Conservation (phyloP, 352 stramenopile genomes). For the Phytophthora sp. region DNA sequence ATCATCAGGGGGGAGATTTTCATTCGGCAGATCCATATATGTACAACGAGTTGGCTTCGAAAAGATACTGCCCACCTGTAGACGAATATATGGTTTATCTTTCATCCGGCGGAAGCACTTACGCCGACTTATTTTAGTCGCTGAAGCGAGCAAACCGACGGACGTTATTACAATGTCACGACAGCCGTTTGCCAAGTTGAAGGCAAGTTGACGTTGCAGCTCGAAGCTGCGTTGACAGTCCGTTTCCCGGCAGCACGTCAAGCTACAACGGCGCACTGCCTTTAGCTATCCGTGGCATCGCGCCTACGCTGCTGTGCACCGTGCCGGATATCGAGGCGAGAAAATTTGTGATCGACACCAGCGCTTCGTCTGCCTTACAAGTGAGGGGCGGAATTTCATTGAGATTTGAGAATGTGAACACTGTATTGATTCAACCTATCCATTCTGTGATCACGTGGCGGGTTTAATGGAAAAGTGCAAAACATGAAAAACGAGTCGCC, state of each 20-base stretch:
- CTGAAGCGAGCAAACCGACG: not conserved
- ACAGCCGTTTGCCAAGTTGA: slow-evolving; percentile 25
- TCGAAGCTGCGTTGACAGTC: slow-evolving; percentile 4
- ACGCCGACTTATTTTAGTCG: not conserved
- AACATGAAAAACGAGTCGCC: not conserved
- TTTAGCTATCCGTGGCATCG: slow-evolving; percentile 28
- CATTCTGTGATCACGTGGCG: no score
- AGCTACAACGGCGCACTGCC: slow-evolving; percentile 14
- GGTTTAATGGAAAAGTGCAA: no score
- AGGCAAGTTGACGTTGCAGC: slow-evolving; percentile 15
- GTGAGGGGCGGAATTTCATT: not conserved
- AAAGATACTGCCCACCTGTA: not conserved
- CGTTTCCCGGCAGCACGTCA: slow-evolving; percentile 14
- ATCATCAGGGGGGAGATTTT: no score
- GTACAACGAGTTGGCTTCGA: no score
- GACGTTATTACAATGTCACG: slow-evolving; percentile 6
- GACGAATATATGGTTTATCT: slow-evolving; percentile 13
- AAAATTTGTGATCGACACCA: slow-evolving; percentile 14
- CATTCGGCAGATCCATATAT: no score
- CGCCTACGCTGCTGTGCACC: not conserved
- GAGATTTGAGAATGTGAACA: no score
- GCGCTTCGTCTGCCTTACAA: slow-evolving; percentile 23
- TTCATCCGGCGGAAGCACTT: slow-evolving; percentile 10
- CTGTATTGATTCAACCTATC: no score
- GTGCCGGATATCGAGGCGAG: not conserved